These are phyloP conservation scores for Candida nemodendra DNA, from an alignment of 805 yeast genomes.

Conservation along the genomic window DNA sequence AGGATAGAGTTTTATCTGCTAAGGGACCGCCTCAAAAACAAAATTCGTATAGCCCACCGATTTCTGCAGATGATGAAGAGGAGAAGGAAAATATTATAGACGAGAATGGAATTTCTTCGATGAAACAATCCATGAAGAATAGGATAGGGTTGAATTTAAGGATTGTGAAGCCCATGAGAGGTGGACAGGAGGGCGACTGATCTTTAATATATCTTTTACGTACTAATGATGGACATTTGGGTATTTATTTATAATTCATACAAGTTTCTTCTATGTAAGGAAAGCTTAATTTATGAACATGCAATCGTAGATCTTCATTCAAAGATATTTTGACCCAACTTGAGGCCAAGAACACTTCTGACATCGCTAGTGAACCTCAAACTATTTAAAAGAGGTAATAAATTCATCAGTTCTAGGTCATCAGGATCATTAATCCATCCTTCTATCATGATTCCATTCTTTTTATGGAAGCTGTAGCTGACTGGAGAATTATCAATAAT, in stretches of 20 bases:
- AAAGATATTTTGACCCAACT: conserved; percentile 67
- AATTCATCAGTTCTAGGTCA: conserved; percentile 76
- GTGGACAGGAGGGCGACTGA: conserved; percentile 23
- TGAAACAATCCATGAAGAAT: conserved; percentile 16
- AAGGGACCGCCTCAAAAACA: conserved; percentile 14
- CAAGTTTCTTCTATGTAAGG: too few relatives aligned
- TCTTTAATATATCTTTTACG: conserved; percentile 2
- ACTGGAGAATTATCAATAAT: conserved; percentile 93
- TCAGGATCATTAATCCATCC: conserved; percentile 99
- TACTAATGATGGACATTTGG: neutral
- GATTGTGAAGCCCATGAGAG: conserved; percentile 48
- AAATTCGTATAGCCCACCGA: conserved; percentile 1
- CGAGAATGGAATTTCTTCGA: conserved; percentile 5
- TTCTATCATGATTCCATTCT: conserved; percentile 89
- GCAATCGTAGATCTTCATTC: conserved; percentile 30
- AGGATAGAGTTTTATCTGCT: conserved; percentile 25
- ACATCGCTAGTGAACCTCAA: conserved; percentile 83
- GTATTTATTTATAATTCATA: neutral
- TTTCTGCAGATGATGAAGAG: conserved; percentile 4
- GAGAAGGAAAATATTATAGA: conserved; percentile 19
- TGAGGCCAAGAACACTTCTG: conserved; percentile 69
- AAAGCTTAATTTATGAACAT: conserved; percentile 5
- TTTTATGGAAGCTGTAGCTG: conserved; percentile 77
- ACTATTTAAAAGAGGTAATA: conserved; percentile 77
- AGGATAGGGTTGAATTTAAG: conserved; percentile 53